Evolutionary conservation across 2,329 filamentous ascomycete species (phyloP).

Genomic region (Xylariales sp.): DNA sequence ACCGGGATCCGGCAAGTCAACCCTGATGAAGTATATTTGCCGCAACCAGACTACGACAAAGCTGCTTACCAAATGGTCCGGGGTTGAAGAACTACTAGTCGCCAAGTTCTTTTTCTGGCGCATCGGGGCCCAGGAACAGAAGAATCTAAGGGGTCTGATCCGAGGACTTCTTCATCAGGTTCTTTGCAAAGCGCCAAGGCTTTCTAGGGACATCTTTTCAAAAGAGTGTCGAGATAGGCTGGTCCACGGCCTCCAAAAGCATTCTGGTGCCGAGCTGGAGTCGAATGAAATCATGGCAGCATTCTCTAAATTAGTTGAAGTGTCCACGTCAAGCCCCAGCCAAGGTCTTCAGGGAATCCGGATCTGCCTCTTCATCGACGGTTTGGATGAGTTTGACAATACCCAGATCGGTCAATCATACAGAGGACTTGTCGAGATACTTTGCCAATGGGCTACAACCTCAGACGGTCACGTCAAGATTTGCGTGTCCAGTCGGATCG

Average conservation of each 20-base stretch:
- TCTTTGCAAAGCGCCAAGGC: constrained; percentile 9
- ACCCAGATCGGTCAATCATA: constrained; percentile 2
- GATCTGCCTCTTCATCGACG: constrained; percentile 25
- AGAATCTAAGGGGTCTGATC: constrained; percentile 8
- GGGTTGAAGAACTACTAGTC: background rate
- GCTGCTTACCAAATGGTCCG: constrained; percentile 2
- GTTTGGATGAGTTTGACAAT: constrained; percentile 21
- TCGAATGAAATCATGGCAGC: constrained; percentile 7
- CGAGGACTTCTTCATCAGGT: constrained; percentile 11
- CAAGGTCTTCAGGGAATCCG: constrained; percentile 12
- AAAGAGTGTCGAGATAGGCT: background rate
- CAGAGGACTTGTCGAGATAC: constrained; percentile 6
- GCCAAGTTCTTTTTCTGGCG: constrained; percentile 24
- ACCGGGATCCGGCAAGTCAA: constrained; percentile 23
- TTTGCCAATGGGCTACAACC: constrained; percentile 1
- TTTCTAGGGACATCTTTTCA: constrained; percentile 5
- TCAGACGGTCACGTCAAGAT: constrained; percentile 16
- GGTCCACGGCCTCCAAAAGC: background rate
- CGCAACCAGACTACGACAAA: background rate
- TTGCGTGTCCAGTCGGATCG: constrained; percentile 17
- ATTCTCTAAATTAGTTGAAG: constrained; percentile 7
- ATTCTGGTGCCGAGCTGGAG: background rate
- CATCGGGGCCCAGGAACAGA: constrained; percentile 4
- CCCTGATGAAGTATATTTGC: constrained; percentile 21
- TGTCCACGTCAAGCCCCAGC: background rate